Base-by-base conservation (phyloP, 192 early-diverging fungal species). In the Umbelopsis sp. region DNA sequence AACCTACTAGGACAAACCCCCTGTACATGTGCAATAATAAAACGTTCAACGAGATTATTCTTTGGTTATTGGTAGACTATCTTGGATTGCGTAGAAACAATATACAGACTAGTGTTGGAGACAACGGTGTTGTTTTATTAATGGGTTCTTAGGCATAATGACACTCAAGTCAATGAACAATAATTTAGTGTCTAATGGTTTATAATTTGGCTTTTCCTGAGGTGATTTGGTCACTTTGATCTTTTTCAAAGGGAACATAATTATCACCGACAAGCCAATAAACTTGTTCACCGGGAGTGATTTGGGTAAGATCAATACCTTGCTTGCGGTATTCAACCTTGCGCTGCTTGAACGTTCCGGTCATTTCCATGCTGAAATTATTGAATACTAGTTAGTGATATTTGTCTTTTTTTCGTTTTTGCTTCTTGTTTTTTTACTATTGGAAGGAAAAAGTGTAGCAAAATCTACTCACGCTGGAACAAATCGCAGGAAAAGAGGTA, bases 401-500 rank as follows among this genome's bases (percentile, higher is more conserved):
- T n/a, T n/a, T n/a, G n/a, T n/a, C n/a, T n/a, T n/a, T n/a, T n/a
- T n/a, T n/a, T n/a, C n/a, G n/a, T n/a, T n/a, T n/a, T n/a, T n/a
- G n/a, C n/a, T n/a, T n/a, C n/a, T n/a, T 62, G 43, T 14, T 17
- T 24, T 22, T 14, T 11, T 7, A 26, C 21, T 3, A 22, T 10
- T 43, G 16, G 25, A 16, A 52, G 24, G 6, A 29, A 34, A 17
- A 21, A 17, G 38, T 41, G 7, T 11, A 6, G 1, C 38, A 11
- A 6, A 41, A 11, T 41, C 8, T 41, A 80, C 66, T 36, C 81
- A 80, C 56, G 72, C 69, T 16, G 79, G 71, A 5, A 86, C 74
- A 45, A 91, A 77, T 25, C 91, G 80, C 25, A 92, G 70, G 53
- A 90, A 92, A 4, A 87, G 71, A 0, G 90, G 91, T 16, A 90